A percentile compares a stretch with the other conserved stretches of the same genome.
phyloP scores from a whole-genome alignment of 805 yeast species.

The Dipodascopsis tothii region DNA sequence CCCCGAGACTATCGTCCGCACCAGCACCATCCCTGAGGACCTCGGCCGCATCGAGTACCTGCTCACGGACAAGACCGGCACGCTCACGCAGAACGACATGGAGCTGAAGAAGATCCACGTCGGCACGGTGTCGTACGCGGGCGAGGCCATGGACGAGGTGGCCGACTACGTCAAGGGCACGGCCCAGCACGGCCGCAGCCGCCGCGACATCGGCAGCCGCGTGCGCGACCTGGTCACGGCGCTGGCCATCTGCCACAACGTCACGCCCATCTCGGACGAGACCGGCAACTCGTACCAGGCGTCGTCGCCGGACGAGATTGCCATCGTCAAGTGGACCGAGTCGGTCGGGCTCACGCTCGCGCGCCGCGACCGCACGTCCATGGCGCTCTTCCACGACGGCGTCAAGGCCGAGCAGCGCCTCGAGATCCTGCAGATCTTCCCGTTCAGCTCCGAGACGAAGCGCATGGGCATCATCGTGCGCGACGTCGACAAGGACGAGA shows the following conservation, averaged over 20 bases:
- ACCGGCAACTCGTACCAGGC: conserved; percentile 82
- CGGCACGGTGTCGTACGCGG: conserved; percentile 87
- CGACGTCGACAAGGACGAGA: conserved; percentile 55
- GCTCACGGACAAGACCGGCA: conserved; percentile 91
- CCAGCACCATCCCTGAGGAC: conserved; percentile 97
- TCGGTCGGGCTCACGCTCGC: conserved; percentile 71
- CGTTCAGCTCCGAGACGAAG: conserved; percentile 91
- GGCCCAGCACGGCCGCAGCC: conserved; percentile 34
- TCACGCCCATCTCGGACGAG: conserved; percentile 83
- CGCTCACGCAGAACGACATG: conserved; percentile 97
- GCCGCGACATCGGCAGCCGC: conserved; percentile 64
- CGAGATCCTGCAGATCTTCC: conserved; percentile 71
- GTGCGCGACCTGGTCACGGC: conserved; percentile 77
- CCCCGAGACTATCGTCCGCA: conserved; percentile 84
- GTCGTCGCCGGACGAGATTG: conserved; percentile 97
- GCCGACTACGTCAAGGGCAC: conserved; percentile 20
- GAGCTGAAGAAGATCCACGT: conserved; percentile 86
- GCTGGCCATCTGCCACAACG: conserved; percentile 92
- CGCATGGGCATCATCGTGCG: conserved; percentile 87
- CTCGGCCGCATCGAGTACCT: conserved; percentile 90
- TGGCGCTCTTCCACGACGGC: conserved; percentile 58
- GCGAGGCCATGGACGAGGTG: conserved; percentile 87
- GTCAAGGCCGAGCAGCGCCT: conserved; percentile 36
- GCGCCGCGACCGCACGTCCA: conserved; percentile 71
- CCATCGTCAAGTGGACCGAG: conserved; percentile 89